A percentile compares a stretch with the other conserved stretches of the same genome.
phyloP scores from a whole-genome alignment of 768 basidiomycete genomes.

The Calocybe gangraenosa region DNA sequence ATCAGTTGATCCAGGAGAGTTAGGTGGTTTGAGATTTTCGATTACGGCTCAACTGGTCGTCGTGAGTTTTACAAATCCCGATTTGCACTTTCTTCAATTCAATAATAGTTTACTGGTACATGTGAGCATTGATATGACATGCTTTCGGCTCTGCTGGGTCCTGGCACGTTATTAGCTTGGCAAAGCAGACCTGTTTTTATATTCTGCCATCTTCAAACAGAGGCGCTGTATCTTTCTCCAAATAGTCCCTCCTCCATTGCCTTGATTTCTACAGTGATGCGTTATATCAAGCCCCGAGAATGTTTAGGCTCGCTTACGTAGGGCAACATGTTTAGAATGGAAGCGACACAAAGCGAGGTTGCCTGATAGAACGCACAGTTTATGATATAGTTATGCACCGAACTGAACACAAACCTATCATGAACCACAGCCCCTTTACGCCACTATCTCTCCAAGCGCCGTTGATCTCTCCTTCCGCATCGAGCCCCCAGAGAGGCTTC shows the following conservation, averaged over 20 bases:
- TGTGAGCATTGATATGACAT: too few relatives aligned
- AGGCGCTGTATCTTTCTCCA: slow-evolving; percentile 14
- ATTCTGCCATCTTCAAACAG: too few relatives aligned
- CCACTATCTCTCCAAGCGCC: slow-evolving; percentile 47
- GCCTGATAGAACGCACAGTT: slow-evolving; percentile 23
- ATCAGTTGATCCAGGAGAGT: too few relatives aligned
- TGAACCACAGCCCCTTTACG: slow-evolving; percentile 49
- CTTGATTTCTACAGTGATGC: slow-evolving; percentile 12
- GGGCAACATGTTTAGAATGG: slow-evolving; percentile 57
- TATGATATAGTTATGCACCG: background rate
- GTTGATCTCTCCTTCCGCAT: slow-evolving; percentile 56
- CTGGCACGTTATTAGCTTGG: too few relatives aligned
- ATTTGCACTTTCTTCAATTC: too few relatives aligned
- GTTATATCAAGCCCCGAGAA: background rate
- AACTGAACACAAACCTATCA: slow-evolving; percentile 40
- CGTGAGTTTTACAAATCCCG: too few relatives aligned
- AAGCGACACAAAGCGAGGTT: slow-evolving; percentile 55
- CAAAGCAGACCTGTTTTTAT: too few relatives aligned
- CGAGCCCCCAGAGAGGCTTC: slow-evolving; percentile 56
- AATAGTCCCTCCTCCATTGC: slow-evolving; percentile 17
- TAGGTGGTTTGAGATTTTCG: too few relatives aligned
- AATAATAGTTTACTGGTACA: too few relatives aligned
- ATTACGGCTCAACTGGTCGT: too few relatives aligned
- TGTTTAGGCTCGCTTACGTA: slow-evolving; percentile 41
- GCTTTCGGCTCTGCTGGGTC: too few relatives aligned